phyloP scores from a whole-genome alignment of 1,139 yeast genomes.

The Yamadazyma diospyri region DNA sequence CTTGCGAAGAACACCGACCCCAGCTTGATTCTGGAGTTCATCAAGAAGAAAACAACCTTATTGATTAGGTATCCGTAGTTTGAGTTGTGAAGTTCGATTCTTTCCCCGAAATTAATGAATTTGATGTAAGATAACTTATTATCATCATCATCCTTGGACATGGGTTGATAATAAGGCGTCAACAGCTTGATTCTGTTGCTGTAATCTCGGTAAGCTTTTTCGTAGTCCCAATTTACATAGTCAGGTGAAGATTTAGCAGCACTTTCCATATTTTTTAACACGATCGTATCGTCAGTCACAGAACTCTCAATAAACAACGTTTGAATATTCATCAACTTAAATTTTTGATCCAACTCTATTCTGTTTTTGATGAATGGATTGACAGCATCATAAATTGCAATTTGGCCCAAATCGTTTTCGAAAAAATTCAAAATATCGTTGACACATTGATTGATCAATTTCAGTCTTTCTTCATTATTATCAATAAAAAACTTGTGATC shows the following conservation, averaged over 20 bases:
- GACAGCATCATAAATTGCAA: constrained; percentile 94
- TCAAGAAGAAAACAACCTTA: constrained; percentile 82
- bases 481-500: constrained; percentile 68
- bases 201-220: constrained; percentile 60
- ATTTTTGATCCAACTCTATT: constrained; percentile 49
- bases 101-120: constrained; percentile 86
- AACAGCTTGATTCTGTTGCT: constrained; percentile 49
- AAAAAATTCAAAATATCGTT: constrained; percentile 71
- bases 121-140: constrained; percentile 67
- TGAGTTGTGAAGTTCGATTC: constrained; percentile 74
- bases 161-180: constrained; percentile 50
- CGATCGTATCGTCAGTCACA: constrained; percentile 68
- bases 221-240: constrained; percentile 68
- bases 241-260: constrained; percentile 91
- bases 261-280: constrained; percentile 69
- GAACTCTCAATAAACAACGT: constrained; percentile 85
- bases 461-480: constrained; percentile 55
- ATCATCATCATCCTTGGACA: constrained; percentile 46
- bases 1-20: constrained; percentile 90
- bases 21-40: constrained; percentile 79
- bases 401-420: constrained; percentile 76
- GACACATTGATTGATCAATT: constrained; percentile 62
- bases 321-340: constrained; percentile 61
- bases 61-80: constrained; percentile 85
- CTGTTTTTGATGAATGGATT: constrained; percentile 77